Evolutionary conservation across 176 grass and related monocot species (phyloP), one percentile per base, ranked within the genome.

Genomic region (Elaeis guineensis): DNA sequence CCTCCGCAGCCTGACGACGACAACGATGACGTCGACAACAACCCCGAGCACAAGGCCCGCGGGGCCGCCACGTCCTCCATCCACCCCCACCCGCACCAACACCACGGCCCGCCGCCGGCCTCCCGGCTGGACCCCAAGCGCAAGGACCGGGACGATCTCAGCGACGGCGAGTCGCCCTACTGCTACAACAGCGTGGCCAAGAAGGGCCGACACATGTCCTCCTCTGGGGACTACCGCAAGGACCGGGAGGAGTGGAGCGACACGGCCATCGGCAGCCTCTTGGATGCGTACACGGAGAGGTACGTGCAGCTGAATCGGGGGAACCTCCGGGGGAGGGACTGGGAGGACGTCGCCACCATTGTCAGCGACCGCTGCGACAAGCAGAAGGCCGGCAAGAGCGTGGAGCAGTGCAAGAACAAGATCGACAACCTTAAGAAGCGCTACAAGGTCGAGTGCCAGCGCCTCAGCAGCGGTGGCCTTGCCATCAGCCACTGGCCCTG

Each of bases 341-440:
- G 87, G 87, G 87, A 90, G 65, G 87, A 90, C 69, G 87, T 90
- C 22, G 87, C 87, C 20, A 70, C 56, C 61, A 59, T 67, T 29
- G 87, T 90, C 20, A 90, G 79, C 20, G 87, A 90, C 3, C 63
- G 58, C 23, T 57, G 70, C 50, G 21, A 75, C 57, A 50, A 55
- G 58, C 54, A 59, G 67, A 72, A 65, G 29, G 49, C 51, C 14
- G 69, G 61, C 26, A 98, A 98, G 79, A 98, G 79, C 48, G 88
- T 98, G 16, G 94, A 98, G 71, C 88, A 98, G 65, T 93, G 94
- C 39, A 98, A 98, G 79, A 98, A 98, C 74, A 98, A 98, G 81
- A 93, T 98, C 51, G 94, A 98, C 54, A 98, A 98, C 58, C 85
- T 98, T 14, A 98, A 98, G 69, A 98, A 98, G 61, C 82, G 88